Conservation (phyloP, 2,329 filamentous ascomycete species). For the Dichotomopilus funicola region DNA sequence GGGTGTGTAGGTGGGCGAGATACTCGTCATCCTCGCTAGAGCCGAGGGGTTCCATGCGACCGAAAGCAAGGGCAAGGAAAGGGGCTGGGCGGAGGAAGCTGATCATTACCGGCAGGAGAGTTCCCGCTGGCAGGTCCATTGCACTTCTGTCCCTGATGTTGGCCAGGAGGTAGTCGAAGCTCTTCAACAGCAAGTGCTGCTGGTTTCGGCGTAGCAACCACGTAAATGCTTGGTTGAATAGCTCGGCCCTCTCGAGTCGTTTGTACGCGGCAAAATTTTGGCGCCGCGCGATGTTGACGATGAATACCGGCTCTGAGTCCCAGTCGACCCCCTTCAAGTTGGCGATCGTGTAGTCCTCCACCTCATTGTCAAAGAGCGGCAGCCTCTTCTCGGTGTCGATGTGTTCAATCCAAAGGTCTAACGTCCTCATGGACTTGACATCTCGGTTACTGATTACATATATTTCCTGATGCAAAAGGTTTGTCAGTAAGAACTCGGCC, state of each 20-base stretch:
- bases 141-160: background rate
- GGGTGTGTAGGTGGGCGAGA: slow-evolving; percentile 16
- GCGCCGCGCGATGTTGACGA: background rate
- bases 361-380: slow-evolving; percentile 31
- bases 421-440: slow-evolving; percentile 29
- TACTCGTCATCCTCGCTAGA: slow-evolving; percentile 1
- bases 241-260: slow-evolving; percentile 4
- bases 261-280: slow-evolving; percentile 2
- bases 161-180: slow-evolving; percentile 10
- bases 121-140: background rate
- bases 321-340: slow-evolving; percentile 23
- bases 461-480: slow-evolving; percentile 28
- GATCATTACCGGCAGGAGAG: slow-evolving; percentile 20
- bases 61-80: slow-evolving; percentile 19
- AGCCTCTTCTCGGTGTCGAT: slow-evolving; percentile 34
- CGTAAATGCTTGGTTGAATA: slow-evolving; percentile 17
- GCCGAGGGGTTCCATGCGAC: slow-evolving; percentile 14
- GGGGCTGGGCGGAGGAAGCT: slow-evolving; percentile 13
- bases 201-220: slow-evolving; percentile 14
- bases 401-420: slow-evolving; percentile 36
- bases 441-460: slow-evolving; percentile 39
- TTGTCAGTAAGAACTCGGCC: background rate
- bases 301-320: background rate
- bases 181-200: slow-evolving; percentile 4
- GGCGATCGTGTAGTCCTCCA: slow-evolving; percentile 29